Percentiles rank a stretch among this genome's conserved stretches.
phyloP scores from a whole-genome alignment of 768 basidiomycete species.

The Lentinula lateritia region DNA sequence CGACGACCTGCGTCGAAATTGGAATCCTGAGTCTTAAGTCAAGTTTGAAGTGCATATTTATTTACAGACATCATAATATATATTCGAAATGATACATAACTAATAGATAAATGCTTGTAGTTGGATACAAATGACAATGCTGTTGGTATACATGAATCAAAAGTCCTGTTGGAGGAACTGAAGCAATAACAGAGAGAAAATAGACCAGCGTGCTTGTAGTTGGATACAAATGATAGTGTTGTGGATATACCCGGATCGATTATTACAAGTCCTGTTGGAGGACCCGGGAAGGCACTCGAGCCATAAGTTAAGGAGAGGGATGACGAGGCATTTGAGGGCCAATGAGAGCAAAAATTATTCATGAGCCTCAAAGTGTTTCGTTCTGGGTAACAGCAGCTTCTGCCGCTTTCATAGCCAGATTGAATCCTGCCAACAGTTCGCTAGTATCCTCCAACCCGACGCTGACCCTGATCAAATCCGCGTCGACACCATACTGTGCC shows the following conservation, averaged over 20 bases:
- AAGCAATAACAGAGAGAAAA: conserved; percentile 33
- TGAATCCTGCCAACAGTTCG: conserved; percentile 53
- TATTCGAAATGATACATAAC: not conserved
- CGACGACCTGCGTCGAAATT: conserved; percentile 3
- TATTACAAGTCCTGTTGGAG: conserved; percentile 12
- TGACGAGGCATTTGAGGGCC: conserved; percentile 22
- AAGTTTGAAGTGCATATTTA: not conserved
- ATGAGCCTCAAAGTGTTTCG: not conserved
- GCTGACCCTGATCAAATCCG: conserved; percentile 78
- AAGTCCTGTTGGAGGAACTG: conserved; percentile 14
- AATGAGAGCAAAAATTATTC: conserved; percentile 14
- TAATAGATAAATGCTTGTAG: conserved; percentile 1
- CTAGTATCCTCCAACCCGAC: conserved; percentile 82
- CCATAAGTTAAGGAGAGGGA: not conserved
- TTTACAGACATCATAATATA: not conserved
- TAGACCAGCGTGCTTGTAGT: conserved; percentile 13
- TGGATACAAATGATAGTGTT: conserved; percentile 11
- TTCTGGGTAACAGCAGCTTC: conserved; percentile 30
- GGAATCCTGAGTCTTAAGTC: not conserved
- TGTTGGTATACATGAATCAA: not conserved
- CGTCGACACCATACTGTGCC: conserved; percentile 77
- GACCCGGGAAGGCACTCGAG: not conserved
- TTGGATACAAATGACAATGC: conserved; percentile 11
- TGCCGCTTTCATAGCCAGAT: conserved; percentile 65
- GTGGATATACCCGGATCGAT: not conserved